Evolutionary conservation across 108 stramenopile genomes (phyloP).

Genomic region (Chaetoceros muelleri): DNA sequence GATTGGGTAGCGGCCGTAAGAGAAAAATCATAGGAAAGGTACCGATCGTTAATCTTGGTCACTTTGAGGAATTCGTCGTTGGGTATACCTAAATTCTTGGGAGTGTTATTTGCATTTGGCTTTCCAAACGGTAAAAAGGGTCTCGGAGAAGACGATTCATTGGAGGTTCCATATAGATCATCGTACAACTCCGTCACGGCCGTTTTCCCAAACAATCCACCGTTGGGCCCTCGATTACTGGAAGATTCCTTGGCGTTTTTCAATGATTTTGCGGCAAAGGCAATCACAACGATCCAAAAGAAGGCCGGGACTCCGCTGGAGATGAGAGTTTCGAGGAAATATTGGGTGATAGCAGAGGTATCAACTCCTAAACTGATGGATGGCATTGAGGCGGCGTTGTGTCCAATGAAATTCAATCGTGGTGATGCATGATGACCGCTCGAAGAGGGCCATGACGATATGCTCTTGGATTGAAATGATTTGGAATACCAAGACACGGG

Average conservation of each 20-base stretch:
- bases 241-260: not conserved
- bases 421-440: no score
- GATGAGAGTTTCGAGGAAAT: slow-evolving; percentile 34
- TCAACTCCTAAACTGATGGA: not conserved
- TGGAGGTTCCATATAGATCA: slow-evolving; percentile 51
- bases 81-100: slow-evolving; percentile 57
- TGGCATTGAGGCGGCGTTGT: not conserved
- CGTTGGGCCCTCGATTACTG: not conserved
- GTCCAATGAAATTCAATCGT: no score
- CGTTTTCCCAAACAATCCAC: not conserved
- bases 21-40: slow-evolving; percentile 61
- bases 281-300: slow-evolving; percentile 23
- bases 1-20: slow-evolving; percentile 52
- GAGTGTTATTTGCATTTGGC: slow-evolving; percentile 10
- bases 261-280: slow-evolving; percentile 11
- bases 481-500: no score
- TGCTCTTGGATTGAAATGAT: no score
- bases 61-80: slow-evolving; percentile 42
- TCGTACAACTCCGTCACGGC: slow-evolving; percentile 60
- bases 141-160: not conserved
- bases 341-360: slow-evolving; percentile 13
- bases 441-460: no score
- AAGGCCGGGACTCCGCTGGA: slow-evolving; percentile 32
- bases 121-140: slow-evolving; percentile 3
- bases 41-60: slow-evolving; percentile 55